Base-by-base conservation (phyloP, 176 grass and related monocot species). In the Alloteropsis semialata region DNA sequence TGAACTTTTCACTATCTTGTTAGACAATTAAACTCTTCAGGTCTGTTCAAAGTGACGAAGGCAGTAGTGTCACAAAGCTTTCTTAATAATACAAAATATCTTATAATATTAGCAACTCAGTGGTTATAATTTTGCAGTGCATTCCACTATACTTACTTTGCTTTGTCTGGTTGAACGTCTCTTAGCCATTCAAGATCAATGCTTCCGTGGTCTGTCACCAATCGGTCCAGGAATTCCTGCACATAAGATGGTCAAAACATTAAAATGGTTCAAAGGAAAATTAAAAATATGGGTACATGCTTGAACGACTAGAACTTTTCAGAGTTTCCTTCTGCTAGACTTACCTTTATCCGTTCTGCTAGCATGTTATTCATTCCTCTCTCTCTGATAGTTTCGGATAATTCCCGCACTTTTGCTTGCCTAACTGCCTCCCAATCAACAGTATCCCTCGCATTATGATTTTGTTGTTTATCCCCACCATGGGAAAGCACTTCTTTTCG, bases 351-450 rank as follows among this genome's bases (percentile, higher is more conserved):
- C 27, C 94, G 69, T 53, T 94, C 85, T 74, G 90, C 94, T 68
- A 97, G 86, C 92, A 94, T 82, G 39, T 97, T 97, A 66, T 94
- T 92, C 94, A 97, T 94, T 77, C 94, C 92, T 81, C 92, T 86
- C 71, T 92, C 86, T 87, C 77, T 92, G 63, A 97, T 97, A 49
- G 86, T 58, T 14, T 90, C 80, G 53, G 94, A 90, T 86, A 97
- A 75, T 48, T 89, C 84, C 10, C 72, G 84, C 17, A 94, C 88
- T 36, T 91, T 76, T 68, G 88, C 89, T 80, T 76, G 73, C 72
- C 85, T 74, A 81, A 97, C 57, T 72, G 92, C 90, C 53, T 94
- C 90, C 81, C 90, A 97, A 69, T 97, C 90, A 85, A 97, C 73
- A 74, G 92, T 74, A 72, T 97, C 94, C 60, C 78, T 87, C 60